Base-by-base conservation (phyloP, 1,139 yeast genomes). In the Cylindricascospora bacillispora region DNA sequence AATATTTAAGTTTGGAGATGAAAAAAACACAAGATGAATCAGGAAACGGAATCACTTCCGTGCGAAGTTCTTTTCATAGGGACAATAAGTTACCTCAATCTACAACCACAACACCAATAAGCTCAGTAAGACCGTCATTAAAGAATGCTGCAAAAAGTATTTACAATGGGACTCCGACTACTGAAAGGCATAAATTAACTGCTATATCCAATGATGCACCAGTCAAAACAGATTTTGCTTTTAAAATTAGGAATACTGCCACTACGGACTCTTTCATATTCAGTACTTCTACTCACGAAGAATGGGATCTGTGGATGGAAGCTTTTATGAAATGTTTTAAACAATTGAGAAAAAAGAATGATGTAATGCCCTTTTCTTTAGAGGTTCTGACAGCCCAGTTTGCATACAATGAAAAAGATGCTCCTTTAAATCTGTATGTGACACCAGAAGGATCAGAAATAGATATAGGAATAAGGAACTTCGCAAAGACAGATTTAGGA, bases 361-460 rank as follows among this genome's bases (percentile, higher is more conserved):
- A 59, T 14, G 60, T 55, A 17, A 80, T 70, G 36, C 78, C 83
- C 0, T 77, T 75, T 45, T 47, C 59, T 6, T 49, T 79, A 15
- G 56, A 59, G 20, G 61, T 70, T 9, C 49, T 82, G 7, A 62
- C 80, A 6, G 76, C 73, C 40, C 62, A 69, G 18, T 81, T 81
- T 55, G 78, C 74, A 1, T 80, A 78, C 49, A 80, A 73, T 13
- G 64, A 61, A 5, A 54, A 62, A 6, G 67, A 63, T 29, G 61
- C 65, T n/a, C 69, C 80, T 0, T 49, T 52, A 3, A 73, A 70
- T 39, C 50, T 79, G 26, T 85, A 80, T 3, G 59, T 75, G 2
- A 67, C 73, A 33, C 66, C 76, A 0, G 65, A 70, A n/a, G 66
- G 69, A 12, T 81, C 82, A 19, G 79, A 77, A 1, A 52, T 80